phyloP scores from a whole-genome alignment of 2,329 filamentous ascomycete genomes.

The Fusarium veterinarium region DNA sequence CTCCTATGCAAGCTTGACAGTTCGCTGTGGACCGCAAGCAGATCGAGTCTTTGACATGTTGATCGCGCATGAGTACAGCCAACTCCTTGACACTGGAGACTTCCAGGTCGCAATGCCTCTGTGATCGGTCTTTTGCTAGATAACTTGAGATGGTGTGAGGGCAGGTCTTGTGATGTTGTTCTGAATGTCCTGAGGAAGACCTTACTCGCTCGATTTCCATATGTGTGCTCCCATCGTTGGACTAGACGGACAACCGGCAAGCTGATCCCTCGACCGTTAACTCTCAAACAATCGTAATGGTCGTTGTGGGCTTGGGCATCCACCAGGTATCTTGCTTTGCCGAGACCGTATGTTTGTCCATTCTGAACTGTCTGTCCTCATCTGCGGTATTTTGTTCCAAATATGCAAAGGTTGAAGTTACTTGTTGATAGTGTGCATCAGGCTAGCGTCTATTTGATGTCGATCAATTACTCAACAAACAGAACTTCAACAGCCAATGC shows the following conservation, averaged over 20 bases:
- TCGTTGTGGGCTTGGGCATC: not conserved
- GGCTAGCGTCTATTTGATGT: not conserved
- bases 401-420: not conserved
- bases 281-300: not conserved
- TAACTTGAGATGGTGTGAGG: not conserved
- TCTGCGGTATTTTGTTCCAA: not conserved
- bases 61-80: not conserved
- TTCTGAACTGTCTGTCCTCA: not conserved
- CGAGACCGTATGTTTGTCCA: not conserved
- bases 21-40: not conserved
- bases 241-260: not conserved
- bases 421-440: not conserved
- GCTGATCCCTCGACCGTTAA: not conserved
- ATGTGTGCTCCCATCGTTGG: not conserved
- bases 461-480: not conserved
- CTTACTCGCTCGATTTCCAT: not conserved
- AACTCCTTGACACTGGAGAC: not conserved
- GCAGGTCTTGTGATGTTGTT: not conserved
- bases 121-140: not conserved
- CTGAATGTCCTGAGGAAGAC: not conserved
- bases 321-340: not conserved
- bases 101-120: not conserved
- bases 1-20: not conserved
- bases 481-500: not conserved
- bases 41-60: not conserved